A percentile compares a stretch with the other conserved stretches of the same genome.
phyloP scores from a whole-genome alignment of 805 yeast genomes.

The Henningerozyma blattae region DNA sequence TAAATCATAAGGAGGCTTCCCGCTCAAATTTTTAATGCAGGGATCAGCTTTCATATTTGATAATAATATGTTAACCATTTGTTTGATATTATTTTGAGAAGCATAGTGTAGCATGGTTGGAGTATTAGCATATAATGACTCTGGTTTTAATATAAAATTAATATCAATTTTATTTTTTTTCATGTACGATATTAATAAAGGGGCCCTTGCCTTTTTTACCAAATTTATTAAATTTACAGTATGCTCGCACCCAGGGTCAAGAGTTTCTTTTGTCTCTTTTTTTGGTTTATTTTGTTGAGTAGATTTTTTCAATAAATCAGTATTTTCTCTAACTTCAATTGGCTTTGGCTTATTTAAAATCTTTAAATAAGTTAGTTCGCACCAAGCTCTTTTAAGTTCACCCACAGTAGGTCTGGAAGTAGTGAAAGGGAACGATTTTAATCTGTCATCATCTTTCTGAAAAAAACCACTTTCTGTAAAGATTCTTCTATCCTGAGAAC shows the following conservation, averaged over 20 bases:
- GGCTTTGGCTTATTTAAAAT: conserved; percentile 44
- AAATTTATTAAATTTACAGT: conserved; percentile 47
- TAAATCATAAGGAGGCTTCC: conserved; percentile 61
- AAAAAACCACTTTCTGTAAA: conserved; percentile 51
- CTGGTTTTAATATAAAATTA: conserved; percentile 47
- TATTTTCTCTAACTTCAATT: conserved; percentile 20
- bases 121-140: conserved; percentile 33
- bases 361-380: conserved; percentile 50
- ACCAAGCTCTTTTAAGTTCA: conserved; percentile 80
- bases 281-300: conserved; percentile 1
- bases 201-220: conserved; percentile 65
- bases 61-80: conserved; percentile 52
- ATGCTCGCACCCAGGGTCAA: too few species aligned
- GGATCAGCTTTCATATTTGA: conserved; percentile 64
- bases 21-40: conserved; percentile 35
- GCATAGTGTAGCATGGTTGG: conserved; percentile 80
- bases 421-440: conserved; percentile 73
- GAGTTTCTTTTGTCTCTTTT: conserved; percentile 25
- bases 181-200: conserved; percentile 53
- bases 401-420: conserved; percentile 76
- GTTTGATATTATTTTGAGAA: conserved; percentile 50
- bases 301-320: conserved; percentile 2
- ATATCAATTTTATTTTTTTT: conserved; percentile 42
- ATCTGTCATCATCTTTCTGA: conserved; percentile 42
- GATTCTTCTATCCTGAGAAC: conserved; percentile 50